Evolutionary conservation across 2,329 filamentous ascomycete genomes (phyloP).

Genomic region (Dendrostoma leiphaemia): DNA sequence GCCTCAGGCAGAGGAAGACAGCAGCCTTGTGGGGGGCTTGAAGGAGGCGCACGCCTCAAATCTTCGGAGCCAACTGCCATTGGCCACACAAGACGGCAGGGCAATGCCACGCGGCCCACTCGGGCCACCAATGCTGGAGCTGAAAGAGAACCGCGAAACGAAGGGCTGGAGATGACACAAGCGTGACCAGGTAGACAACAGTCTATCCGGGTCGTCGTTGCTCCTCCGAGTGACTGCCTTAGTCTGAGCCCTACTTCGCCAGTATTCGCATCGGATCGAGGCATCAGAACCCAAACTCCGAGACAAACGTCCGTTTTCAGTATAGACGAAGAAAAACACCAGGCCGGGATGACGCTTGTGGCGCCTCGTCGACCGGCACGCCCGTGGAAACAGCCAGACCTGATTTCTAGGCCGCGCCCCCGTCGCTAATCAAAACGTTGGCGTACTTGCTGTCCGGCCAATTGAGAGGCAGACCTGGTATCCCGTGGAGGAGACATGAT

Average conservation of each 20-base stretch:
- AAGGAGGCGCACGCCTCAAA: no score
- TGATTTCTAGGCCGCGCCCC: background rate
- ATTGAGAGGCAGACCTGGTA: slow-evolving; percentile 4
- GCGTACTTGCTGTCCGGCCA: slow-evolving; percentile 1
- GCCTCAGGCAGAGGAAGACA: background rate
- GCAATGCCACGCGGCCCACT: background rate
- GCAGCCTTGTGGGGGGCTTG: background rate
- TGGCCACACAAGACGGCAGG: background rate
- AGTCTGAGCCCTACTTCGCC: no score
- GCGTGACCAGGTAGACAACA: no score
- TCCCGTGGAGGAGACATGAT: no score
- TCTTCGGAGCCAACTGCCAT: background rate
- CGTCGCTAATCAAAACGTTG: slow-evolving; percentile 17
- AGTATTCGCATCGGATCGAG: no score
- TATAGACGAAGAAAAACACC: no score
- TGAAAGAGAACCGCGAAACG: no score
- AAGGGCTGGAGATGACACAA: no score
- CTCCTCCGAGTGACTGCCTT: no score
- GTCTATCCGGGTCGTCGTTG: no score
- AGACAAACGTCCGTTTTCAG: no score
- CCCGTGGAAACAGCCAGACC: background rate
- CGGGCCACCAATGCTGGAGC: no score
- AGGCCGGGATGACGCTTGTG: background rate
- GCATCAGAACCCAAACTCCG: background rate
- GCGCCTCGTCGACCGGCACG: background rate